phyloP scores from a whole-genome alignment of 176 grass and related monocot species.

The Urochloa ruziziensis region DNA sequence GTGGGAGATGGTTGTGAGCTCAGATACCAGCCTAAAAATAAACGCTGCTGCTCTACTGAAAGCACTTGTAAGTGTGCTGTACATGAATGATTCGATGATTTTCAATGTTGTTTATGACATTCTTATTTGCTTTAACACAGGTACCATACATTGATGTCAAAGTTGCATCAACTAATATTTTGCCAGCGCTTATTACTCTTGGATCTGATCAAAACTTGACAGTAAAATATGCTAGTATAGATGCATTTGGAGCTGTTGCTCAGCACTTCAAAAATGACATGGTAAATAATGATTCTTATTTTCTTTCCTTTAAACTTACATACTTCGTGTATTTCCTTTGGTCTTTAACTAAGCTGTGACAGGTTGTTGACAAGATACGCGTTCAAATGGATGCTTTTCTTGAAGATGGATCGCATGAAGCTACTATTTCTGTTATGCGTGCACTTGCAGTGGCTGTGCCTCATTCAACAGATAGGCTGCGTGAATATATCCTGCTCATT shows the following conservation, averaged over 20 bases:
- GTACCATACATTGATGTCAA: constrained; percentile 78
- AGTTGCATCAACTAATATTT: constrained; percentile 83
- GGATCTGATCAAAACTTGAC: constrained; percentile 78
- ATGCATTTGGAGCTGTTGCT: constrained; percentile 93
- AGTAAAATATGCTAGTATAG: constrained; percentile 98
- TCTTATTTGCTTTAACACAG: constrained; percentile 46
- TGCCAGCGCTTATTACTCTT: constrained; percentile 93
- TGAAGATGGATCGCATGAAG: constrained; percentile 98
- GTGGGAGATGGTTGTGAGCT: constrained; percentile 99
- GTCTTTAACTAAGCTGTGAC: constrained; percentile 19
- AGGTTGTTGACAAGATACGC: constrained; percentile 96
- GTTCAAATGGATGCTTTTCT: constrained; percentile 99
- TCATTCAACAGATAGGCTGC: constrained; percentile 87
- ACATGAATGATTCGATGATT: constrained; percentile 20
- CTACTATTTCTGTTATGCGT: constrained; percentile 82
- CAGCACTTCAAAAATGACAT: constrained; percentile 98
- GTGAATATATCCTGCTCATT: constrained; percentile 93
- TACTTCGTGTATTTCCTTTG: constrained; percentile 3
- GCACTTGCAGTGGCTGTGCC: constrained; percentile 75
- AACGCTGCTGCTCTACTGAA: constrained; percentile 86
- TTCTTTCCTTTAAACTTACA: constrained; percentile 8
- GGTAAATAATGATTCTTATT: constrained; percentile 49
- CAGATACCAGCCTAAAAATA: constrained; percentile 66
- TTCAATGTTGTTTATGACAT: constrained; percentile 23
- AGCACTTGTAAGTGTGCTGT: constrained; percentile 70